A percentile compares a stretch with the other conserved stretches of the same genome.
phyloP scores from a whole-genome alignment of 2,329 filamentous ascomycete species.

The Calonectria pteridis region DNA sequence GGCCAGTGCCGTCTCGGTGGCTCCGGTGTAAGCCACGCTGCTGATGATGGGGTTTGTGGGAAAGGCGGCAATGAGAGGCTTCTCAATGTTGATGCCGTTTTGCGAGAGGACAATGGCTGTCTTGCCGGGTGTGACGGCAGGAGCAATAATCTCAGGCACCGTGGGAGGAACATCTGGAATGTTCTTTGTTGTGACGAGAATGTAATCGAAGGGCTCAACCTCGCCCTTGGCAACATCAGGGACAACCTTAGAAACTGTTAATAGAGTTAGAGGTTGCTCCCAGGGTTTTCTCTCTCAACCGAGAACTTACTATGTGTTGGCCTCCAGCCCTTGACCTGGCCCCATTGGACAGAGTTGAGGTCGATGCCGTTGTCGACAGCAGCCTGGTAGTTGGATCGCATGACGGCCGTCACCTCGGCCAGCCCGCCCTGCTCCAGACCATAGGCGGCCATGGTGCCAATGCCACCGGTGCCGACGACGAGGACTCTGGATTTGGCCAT shows the following conservation, averaged over 20 bases:
- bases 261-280: not conserved
- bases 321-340: slow-evolving; percentile 60
- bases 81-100: slow-evolving; percentile 75
- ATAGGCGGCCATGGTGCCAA: slow-evolving; percentile 68
- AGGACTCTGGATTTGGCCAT: slow-evolving; percentile 56
- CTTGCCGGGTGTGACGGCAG: slow-evolving; percentile 62
- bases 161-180: slow-evolving; percentile 65
- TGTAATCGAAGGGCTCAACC: slow-evolving; percentile 62
- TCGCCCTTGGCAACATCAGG: slow-evolving; percentile 54
- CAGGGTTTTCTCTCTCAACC: too few relatives aligned
- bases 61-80: slow-evolving; percentile 62
- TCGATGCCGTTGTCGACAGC: slow-evolving; percentile 63
- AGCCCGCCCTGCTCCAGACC: slow-evolving; percentile 63
- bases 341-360: slow-evolving; percentile 69
- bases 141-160: slow-evolving; percentile 61
- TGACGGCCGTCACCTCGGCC: slow-evolving; percentile 65
- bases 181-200: slow-evolving; percentile 71
- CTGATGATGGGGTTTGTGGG: slow-evolving; percentile 65
- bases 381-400: slow-evolving; percentile 67
- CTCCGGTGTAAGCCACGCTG: slow-evolving; percentile 65
- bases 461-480: slow-evolving; percentile 66
- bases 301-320: slow-evolving; percentile 56
- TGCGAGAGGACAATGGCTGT: slow-evolving; percentile 70
- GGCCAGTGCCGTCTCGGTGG: slow-evolving; percentile 60
- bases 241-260: slow-evolving; percentile 59